phyloP scores from a whole-genome alignment of 2,329 filamentous ascomycete genomes.

The Paradendryphiella salina region DNA sequence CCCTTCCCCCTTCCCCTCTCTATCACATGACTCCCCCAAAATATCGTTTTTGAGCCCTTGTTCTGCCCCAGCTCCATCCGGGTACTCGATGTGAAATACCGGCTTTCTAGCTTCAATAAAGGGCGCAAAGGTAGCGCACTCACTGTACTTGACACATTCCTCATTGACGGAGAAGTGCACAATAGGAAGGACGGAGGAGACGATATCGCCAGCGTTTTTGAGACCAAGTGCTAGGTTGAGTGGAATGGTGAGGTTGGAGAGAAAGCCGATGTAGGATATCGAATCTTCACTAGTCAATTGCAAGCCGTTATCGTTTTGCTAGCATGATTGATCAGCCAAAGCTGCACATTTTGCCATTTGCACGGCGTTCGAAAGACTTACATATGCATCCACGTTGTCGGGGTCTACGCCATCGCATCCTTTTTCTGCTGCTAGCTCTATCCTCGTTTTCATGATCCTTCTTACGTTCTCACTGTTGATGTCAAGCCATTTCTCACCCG shows the following conservation, averaged over 20 bases:
- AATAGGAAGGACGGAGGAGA: slow-evolving; percentile 54
- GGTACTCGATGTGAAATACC: slow-evolving; percentile 75
- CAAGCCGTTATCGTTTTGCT: slow-evolving; percentile 64
- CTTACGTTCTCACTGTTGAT: slow-evolving; percentile 62
- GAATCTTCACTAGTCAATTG: slow-evolving; percentile 61
- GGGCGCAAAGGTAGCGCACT: slow-evolving; percentile 61
- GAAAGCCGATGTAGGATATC: slow-evolving; percentile 62
- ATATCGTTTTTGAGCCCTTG: slow-evolving; percentile 41
- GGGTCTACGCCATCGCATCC: slow-evolving; percentile 71
- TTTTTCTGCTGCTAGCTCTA: slow-evolving; percentile 62
- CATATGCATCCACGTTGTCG: slow-evolving; percentile 70
- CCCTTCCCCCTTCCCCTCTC: slow-evolving; percentile 42
- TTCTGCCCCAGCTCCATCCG: slow-evolving; percentile 50
- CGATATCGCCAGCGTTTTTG: slow-evolving; percentile 69
- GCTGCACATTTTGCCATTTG: no score
- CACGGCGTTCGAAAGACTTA: slow-evolving; percentile 36
- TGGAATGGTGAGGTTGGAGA: slow-evolving; percentile 58
- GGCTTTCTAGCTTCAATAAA: slow-evolving; percentile 66
- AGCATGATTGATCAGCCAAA: not conserved
- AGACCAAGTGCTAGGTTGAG: slow-evolving; percentile 65
- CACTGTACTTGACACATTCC: slow-evolving; percentile 64
- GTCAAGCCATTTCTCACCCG: slow-evolving; percentile 68
- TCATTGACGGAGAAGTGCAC: slow-evolving; percentile 72
- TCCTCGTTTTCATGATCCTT: slow-evolving; percentile 64
- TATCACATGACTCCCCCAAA: slow-evolving; percentile 50